A percentile compares a stretch with the other conserved stretches of the same genome.
Conservation (phyloP, 2,329 filamentous ascomycete genomes). For the Calonectria naviculata region DNA sequence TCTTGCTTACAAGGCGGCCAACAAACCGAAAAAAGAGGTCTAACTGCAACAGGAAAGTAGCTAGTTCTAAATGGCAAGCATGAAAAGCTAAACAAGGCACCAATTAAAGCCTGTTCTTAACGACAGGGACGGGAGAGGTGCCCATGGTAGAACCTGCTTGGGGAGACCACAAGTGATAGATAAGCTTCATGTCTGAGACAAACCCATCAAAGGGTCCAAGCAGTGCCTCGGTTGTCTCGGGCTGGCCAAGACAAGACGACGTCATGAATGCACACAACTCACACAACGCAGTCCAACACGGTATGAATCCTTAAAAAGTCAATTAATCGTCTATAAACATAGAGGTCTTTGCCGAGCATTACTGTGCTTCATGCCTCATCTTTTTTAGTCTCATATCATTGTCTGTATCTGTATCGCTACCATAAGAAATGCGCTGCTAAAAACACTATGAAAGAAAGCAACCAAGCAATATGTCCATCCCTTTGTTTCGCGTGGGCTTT, state of each 20-base stretch:
- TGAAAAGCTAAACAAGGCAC: neutral
- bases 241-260: too few relatives aligned
- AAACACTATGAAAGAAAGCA: neutral
- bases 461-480: slow-evolving; percentile 9
- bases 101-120: neutral
- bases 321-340: slow-evolving; percentile 16
- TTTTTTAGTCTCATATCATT: slow-evolving; percentile 21
- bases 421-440: slow-evolving; percentile 21
- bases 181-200: neutral
- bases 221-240: too few relatives aligned
- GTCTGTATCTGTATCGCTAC: slow-evolving; percentile 11
- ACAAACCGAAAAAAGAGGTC: neutral
- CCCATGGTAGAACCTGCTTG: neutral
- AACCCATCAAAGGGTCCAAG: too few relatives aligned
- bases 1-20: too few relatives aligned
- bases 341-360: neutral
- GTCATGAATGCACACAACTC: neutral
- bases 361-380: slow-evolving; percentile 4
- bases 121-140: neutral
- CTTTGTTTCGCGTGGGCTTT: slow-evolving; percentile 19
- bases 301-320: neutral
- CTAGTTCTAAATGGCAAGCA: neutral
- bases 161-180: neutral
- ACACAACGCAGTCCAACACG: neutral
- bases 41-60: neutral